Percentiles rank a stretch among this genome's conserved stretches.
Conservation (phyloP, 305 asterid species). For the Rubia occidens region DNA sequence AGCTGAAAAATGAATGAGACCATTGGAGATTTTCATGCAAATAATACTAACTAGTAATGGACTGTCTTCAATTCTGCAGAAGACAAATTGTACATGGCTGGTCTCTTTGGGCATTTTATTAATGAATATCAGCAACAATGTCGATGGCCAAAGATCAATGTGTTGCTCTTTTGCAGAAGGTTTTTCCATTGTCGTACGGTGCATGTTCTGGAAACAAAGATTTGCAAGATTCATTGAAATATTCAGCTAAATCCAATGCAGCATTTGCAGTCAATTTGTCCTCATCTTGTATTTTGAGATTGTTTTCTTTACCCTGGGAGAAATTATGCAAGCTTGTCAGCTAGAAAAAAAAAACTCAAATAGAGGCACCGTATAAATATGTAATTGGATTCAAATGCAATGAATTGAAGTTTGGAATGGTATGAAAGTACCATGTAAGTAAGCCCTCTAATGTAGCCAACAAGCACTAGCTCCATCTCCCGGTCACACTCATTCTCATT, state of each 20-base stretch:
- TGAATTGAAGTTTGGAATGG: not conserved
- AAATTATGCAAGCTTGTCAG: conserved; percentile 2
- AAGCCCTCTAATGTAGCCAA: conserved; percentile 61
- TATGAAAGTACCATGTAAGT: conserved; percentile 30
- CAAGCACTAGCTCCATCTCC: conserved; percentile 50
- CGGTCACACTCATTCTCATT: conserved; percentile 24
- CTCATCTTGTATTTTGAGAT: conserved; percentile 41
- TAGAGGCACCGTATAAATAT: not conserved
- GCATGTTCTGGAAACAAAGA: conserved; percentile 21
- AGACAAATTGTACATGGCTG: not conserved
- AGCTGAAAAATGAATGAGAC: not conserved
- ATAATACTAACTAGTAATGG: not conserved
- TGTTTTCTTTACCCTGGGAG: conserved; percentile 27
- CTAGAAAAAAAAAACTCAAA: not conserved
- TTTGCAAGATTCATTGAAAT: conserved; percentile 29
- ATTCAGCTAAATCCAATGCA: conserved; percentile 44
- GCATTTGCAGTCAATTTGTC: conserved; percentile 44
- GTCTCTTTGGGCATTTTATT: not conserved
- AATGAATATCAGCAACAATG: not conserved
- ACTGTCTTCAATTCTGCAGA: not conserved
- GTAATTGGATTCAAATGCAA: not conserved
- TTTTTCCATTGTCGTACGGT: conserved; percentile 11
- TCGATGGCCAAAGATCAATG: not conserved
- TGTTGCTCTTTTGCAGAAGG: conserved; percentile 7
- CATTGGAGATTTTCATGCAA: not conserved